Conservation (phyloP, 1,139 yeast species). For the Yamadazyma triangularis region DNA sequence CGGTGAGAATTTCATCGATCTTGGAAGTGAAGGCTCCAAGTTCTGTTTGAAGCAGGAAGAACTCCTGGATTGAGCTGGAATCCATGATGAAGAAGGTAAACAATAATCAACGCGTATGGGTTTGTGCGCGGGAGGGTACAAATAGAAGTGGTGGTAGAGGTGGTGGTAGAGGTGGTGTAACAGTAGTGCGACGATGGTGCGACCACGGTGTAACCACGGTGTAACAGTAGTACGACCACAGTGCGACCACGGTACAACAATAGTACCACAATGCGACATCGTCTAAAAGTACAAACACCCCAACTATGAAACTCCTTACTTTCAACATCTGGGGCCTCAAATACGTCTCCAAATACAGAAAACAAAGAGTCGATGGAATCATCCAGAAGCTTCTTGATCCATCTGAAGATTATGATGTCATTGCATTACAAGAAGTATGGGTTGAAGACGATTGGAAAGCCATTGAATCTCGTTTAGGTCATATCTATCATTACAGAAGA, state of each 20-base stretch:
- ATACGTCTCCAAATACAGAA: constrained; percentile 66
- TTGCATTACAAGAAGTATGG: constrained; percentile 95
- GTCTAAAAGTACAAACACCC: too few species aligned
- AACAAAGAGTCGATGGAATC: constrained; percentile 64
- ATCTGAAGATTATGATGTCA: constrained; percentile 63
- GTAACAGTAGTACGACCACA: too few species aligned
- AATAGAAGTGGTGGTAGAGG: too few species aligned
- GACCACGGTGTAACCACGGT: too few species aligned
- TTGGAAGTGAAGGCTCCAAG: constrained; percentile 25
- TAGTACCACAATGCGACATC: too few species aligned
- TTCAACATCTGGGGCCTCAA: constrained; percentile 90
- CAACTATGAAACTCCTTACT: constrained; percentile 58
- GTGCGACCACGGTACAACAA: too few species aligned
- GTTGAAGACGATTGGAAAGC: constrained; percentile 76
- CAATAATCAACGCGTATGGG: too few species aligned
- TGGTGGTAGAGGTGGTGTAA: too few species aligned
- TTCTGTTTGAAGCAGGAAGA: constrained; percentile 23
- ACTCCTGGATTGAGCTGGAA: constrained; percentile 19
- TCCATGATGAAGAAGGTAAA: too few species aligned
- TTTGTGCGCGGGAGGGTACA: too few species aligned
- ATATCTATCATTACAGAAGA: constrained; percentile 59
- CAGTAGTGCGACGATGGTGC: too few species aligned
- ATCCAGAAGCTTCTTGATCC: constrained; percentile 58
- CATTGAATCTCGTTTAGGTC: constrained; percentile 42
- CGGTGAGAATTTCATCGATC: constrained; percentile 22